These are phyloP conservation scores for Talaromyces sp. DNA, from an alignment of 2,329 filamentous ascomycete species.

Conservation along the genomic window DNA sequence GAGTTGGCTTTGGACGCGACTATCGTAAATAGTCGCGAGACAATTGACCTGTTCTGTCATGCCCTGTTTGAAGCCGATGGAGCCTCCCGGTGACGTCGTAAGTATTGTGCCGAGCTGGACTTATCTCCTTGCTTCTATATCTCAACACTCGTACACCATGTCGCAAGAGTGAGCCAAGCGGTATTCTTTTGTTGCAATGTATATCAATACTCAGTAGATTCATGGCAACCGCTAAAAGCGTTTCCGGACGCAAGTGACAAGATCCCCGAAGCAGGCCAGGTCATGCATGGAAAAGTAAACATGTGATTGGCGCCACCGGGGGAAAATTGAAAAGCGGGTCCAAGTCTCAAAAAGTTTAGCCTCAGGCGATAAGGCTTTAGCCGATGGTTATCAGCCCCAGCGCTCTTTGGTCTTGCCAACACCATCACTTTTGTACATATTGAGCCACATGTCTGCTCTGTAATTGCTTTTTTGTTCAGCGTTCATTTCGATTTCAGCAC, in stretches of 20 bases:
- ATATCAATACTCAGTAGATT: no score
- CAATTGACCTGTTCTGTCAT: conserved; percentile 1
- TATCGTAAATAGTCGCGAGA: neutral
- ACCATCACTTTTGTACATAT: neutral
- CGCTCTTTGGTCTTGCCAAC: neutral
- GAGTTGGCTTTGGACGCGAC: neutral
- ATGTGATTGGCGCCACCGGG: neutral
- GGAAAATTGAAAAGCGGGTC: neutral
- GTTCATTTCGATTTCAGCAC: neutral
- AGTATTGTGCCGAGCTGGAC: neutral
- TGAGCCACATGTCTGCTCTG: no score
- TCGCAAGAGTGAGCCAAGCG: neutral
- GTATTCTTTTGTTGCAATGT: neutral
- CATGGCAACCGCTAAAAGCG: no score
- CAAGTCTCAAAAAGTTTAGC: neutral
- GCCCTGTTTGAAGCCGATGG: neutral
- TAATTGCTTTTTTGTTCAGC: neutral
- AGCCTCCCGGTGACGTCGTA: neutral
- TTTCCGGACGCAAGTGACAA: no score
- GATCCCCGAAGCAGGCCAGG: neutral
- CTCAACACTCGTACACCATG: neutral
- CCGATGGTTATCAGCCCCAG: neutral
- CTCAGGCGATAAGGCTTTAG: neutral
- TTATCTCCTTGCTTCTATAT: neutral
- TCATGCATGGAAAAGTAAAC: neutral